Conservation (phyloP, 352 stramenopile species). For the Pythium volutum region DNA sequence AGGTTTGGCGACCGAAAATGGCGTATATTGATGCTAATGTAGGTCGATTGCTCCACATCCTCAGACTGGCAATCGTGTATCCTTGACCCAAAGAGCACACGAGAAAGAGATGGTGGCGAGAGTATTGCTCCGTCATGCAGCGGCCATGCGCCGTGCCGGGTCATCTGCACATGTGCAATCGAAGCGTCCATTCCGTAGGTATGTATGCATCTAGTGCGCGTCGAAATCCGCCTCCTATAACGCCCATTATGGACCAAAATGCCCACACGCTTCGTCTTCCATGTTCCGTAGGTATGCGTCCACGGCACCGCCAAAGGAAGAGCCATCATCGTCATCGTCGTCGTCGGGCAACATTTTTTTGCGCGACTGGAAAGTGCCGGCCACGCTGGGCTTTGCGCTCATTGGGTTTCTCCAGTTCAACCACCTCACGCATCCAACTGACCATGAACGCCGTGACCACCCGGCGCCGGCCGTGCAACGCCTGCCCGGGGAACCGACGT, state of each 20-base stretch:
- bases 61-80: conserved; percentile 15
- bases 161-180: neutral
- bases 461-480: conserved; percentile 43
- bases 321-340: conserved; percentile 1
- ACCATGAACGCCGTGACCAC: conserved; percentile 27
- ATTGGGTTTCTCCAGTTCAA: conserved; percentile 72
- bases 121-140: conserved; percentile 17
- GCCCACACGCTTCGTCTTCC: neutral
- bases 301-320: conserved; percentile 21
- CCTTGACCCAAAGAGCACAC: conserved; percentile 2
- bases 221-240: neutral
- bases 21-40: neutral
- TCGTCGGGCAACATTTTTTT: conserved; percentile 28
- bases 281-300: conserved; percentile 10
- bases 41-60: neutral
- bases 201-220: neutral
- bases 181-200: conserved; percentile 18
- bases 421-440: conserved; percentile 39
- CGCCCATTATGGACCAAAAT: neutral
- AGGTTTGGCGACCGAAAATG: neutral
- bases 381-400: conserved; percentile 57
- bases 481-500: conserved; percentile 30
- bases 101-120: conserved; percentile 20
- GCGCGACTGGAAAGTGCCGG: conserved; percentile 67
- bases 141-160: conserved; percentile 1